Base-by-base conservation (phyloP, 129 eudicot genomes). In the Lactuca sativa region DNA sequence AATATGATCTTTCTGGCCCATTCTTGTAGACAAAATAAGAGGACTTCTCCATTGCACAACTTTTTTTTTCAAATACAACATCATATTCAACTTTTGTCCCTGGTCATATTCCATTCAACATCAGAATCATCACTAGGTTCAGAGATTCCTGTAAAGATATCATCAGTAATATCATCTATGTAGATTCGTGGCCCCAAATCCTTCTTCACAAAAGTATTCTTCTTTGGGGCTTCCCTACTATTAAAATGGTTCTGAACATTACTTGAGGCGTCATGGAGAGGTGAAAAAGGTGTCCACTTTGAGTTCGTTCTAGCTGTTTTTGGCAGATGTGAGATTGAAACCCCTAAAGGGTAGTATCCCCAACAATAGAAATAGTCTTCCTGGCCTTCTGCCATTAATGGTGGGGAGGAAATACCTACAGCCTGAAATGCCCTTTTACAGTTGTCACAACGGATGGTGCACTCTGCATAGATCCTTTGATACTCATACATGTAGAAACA, bases 401-500 rank as follows among this genome's bases (percentile, higher is more conserved):
- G 95, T 0, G 98, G 96, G 10, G 86, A 78, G 15, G 86, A 65
- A 64, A 93, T 40, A n/a, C 14, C 58, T 55, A 83, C 96, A 3
- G 88, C 98, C 74, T 92, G 96, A 83, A 92, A 92, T 9, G 91
- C 98, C 61, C 84, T 71, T 78, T 75, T 83, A 68, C 98, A 92
- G 52, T 85, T 89, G 72, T 83, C 88, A 43, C 98, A 93, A 25
- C 92, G 74, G 7, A 93, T 71, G 0, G 88, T 74, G 56, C 96
- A 93, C 9, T 89, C 96, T 2, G 55, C 84, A 72, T 85, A 93
- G 14, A 43, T 65, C 43, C 56, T 78, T 31, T 77, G 78, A 75
- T 93, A 87, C 82, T 93, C 96, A 41, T 78, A 90, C 86, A 93
- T 77, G 56, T 83, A 57, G 55, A 64, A 89, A 77, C 98, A 92